A percentile compares a stretch with the other conserved stretches of the same genome.
Conservation (phyloP, 1,139 yeast genomes). For the Blastobotrys malaysiensis region DNA sequence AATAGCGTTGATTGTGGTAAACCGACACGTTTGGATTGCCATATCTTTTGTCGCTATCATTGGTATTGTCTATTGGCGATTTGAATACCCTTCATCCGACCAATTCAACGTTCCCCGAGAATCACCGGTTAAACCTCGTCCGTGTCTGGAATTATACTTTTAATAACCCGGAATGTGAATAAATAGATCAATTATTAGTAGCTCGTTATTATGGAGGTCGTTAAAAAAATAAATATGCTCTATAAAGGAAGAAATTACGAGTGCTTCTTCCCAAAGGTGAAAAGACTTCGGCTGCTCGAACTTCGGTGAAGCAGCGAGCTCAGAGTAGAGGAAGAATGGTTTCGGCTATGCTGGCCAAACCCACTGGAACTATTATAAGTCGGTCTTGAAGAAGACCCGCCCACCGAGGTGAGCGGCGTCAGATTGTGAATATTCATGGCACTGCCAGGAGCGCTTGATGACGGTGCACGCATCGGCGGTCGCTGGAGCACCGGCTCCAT, state of each 20-base stretch:
- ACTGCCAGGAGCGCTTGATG: slow-evolving; percentile 14
- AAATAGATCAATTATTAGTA: background rate
- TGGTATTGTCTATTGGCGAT: background rate
- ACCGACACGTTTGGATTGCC: background rate
- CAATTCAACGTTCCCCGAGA: background rate
- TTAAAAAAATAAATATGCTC: background rate
- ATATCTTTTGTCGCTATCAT: background rate
- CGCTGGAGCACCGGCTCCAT: slow-evolving; percentile 1
- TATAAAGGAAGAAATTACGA: slow-evolving; percentile 1
- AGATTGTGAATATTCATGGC: slow-evolving; percentile 7
- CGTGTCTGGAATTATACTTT: background rate
- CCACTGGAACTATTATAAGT: background rate
- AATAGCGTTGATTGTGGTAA: background rate
- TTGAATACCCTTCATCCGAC: background rate
- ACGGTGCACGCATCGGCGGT: slow-evolving; percentile 7
- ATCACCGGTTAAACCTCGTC: background rate
- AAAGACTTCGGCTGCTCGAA: slow-evolving; percentile 10
- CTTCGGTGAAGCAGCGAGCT: slow-evolving; percentile 10
- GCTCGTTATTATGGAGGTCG: background rate
- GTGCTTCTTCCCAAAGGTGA: slow-evolving; percentile 6
- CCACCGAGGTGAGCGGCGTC: background rate
- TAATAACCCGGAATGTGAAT: background rate
- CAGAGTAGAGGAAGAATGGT: slow-evolving; percentile 10
- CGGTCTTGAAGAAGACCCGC: background rate
- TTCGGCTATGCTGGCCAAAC: slow-evolving; percentile 8